Evolutionary conservation across 2,329 filamentous ascomycete genomes (phyloP).

Genomic region (Microcyclosporella mali): DNA sequence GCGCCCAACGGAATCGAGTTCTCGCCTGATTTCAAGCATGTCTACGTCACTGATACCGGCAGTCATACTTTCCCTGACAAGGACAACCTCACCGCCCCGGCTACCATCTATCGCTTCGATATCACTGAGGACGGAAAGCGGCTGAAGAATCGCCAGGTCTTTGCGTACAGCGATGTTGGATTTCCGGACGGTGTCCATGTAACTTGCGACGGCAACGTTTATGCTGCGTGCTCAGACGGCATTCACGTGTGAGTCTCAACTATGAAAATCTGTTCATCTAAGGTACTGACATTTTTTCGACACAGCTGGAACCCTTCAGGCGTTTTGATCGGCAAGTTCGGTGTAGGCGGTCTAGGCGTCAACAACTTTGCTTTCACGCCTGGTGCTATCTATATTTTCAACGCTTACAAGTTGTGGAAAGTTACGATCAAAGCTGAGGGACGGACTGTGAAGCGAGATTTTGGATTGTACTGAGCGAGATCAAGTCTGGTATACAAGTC

Average conservation of each 20-base stretch:
- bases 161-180: constrained; percentile 51
- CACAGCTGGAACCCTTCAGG: constrained; percentile 46
- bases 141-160: constrained; percentile 38
- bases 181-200: constrained; percentile 54
- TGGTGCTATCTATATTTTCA: constrained; percentile 30
- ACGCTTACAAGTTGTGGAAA: constrained; percentile 30
- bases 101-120: constrained; percentile 40
- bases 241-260: constrained; percentile 39
- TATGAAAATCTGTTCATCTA: not conserved
- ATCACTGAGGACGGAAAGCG: constrained; percentile 31
- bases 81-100: constrained; percentile 35
- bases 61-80: constrained; percentile 20
- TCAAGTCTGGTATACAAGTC: not conserved
- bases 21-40: constrained; percentile 46
- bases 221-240: constrained; percentile 47
- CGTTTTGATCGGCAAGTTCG: constrained; percentile 51
- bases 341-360: constrained; percentile 33
- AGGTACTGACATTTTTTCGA: not conserved
- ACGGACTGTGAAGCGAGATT: constrained; percentile 29
- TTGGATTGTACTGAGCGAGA: constrained; percentile 17
- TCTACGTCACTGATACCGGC: constrained; percentile 55
- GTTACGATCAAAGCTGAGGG: constrained; percentile 30
- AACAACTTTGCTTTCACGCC: constrained; percentile 33
- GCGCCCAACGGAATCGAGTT: constrained; percentile 55
- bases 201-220: constrained; percentile 51